Base-by-base conservation (phyloP, 106 monocot species). In the Dioscorea zingiberensis region DNA sequence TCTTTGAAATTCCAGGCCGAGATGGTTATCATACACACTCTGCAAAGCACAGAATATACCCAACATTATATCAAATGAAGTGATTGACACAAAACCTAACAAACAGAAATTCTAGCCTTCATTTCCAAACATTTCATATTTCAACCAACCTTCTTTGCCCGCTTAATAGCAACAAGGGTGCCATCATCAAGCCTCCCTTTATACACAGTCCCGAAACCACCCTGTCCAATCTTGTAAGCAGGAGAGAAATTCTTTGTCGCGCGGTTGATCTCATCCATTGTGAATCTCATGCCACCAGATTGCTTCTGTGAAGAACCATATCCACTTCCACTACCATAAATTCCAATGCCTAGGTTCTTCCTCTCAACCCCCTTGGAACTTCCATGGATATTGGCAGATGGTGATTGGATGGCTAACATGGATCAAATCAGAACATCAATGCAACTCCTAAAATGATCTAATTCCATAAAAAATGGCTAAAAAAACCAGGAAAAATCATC, bases 1-100 rank as follows among this genome's bases (percentile, higher is more conserved):
- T 58, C 69, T 78, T 38, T 82, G 65, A 64, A 86, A 86, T 59
- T 79, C 79, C 17, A 22, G 69, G 21, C 67, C 57, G 48, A 82
- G 29, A 17, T 79, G 79, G 17, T 56, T 61, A 27, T 79, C 77
- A 67, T 83, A 67, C 24, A 76, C 23, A 29, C 19, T 76, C 79
- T 83, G 73, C 25, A 55, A 18, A 62, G 27, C 21, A 38, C 30
- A 38, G 38, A 6, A 38, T 6, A 38, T 10, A 38, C 4, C 38
- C 38, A 38, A 38, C 38, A 38, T 38, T 38, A 38, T 3, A 38
- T 38, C 4, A 6, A 38, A 2, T 38, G 38, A 38, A n/a, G n/a
- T n/a, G n/a, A n/a, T n/a, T n/a, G n/a, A n/a, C n/a, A n/a, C n/a
- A n/a, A n/a, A n/a, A n/a, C n/a, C n/a, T n/a, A n/a, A n/a, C n/a